Evolutionary conservation across 805 yeast genomes (phyloP).

Genomic region (Monosporozyma solicola): DNA sequence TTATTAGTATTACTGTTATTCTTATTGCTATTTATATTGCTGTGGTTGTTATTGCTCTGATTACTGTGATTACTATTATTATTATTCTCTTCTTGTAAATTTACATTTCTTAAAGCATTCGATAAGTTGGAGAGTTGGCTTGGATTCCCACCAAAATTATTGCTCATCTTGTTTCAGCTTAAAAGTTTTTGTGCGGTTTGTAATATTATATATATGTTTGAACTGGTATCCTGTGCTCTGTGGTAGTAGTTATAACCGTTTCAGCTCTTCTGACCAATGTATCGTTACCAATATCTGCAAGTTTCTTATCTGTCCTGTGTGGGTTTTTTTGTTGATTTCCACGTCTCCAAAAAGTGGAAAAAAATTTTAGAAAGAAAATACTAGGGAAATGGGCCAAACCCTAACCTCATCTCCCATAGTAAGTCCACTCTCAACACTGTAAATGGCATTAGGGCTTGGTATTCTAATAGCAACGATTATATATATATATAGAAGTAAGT

Average conservation of each 20-base stretch:
- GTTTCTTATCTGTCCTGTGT: neutral
- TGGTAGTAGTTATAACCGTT: too few species aligned
- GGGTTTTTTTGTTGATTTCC: neutral
- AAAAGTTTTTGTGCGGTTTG: neutral
- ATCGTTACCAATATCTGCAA: neutral
- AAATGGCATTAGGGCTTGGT: neutral
- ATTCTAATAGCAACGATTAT: neutral
- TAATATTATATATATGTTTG: too few species aligned
- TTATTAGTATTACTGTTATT: slow-evolving; percentile 2
- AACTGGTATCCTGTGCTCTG: too few species aligned
- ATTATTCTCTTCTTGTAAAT: slow-evolving; percentile 17
- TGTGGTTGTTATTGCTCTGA: neutral
- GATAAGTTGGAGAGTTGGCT: slow-evolving; percentile 27
- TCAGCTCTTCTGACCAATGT: neutral
- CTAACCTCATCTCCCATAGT: neutral
- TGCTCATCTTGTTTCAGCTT: neutral
- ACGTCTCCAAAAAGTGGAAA: neutral
- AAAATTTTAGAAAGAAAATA: neutral
- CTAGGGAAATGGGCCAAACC: neutral
- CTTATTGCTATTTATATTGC: neutral
- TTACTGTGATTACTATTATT: neutral
- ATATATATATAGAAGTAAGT: neutral
- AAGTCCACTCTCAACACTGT: neutral
- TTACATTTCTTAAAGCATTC: slow-evolving; percentile 30
- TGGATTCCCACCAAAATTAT: neutral